Evolutionary conservation across 768 basidiomycete species (phyloP), one percentile per base, ranked within the genome.

Genomic region (Auriscalpium vulgare): DNA sequence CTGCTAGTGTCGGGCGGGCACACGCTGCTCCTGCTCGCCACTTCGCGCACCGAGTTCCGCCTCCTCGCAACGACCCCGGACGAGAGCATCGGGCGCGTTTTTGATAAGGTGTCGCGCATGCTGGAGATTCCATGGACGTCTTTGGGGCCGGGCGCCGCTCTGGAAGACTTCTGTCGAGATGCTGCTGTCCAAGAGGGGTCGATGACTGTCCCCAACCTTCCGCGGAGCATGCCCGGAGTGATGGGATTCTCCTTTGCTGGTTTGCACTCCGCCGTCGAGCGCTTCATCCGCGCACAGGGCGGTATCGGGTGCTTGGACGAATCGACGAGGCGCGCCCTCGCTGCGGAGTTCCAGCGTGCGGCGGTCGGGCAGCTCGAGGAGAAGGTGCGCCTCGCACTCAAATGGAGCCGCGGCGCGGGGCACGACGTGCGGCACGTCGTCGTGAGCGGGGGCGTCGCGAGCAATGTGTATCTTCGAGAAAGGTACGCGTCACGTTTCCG

Each of bases 1-100:
- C 75, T 97, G 11, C 78, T 98, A 16, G 77, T 95, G 49, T 95
- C 93, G 0, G 95, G 95, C n/a, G 95, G 95, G 2, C 95, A 98
- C 67, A 94, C 95, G 0, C 75, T 97, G 40, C 77, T 98, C 38
- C 76, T 97, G 1, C 82, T 95, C 10, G 90, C 85, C 1, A 74
- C 67, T 0, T 83, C 85, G 2, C 67, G 69, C 29, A 73, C 71
- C 6, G 70, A 74, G 0, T 97, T 90, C 67, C 74, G 75, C 57
- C 80, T 88, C 40, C 72, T 97, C 34, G 86, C 88, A 1, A 85
- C 84, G 14, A 90, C 88, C 0, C 70, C 73, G 6, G 92, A 95
- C 62, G 81, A 82, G 64, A 83, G 82, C 56, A 79, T 94, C 19
- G 92, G 94, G 1, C 79, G 85, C 49, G 76, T 85, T 0, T 88